Conservation (phyloP, 352 stramenopile genomes). For the Aphanomyces euteiches region DNA sequence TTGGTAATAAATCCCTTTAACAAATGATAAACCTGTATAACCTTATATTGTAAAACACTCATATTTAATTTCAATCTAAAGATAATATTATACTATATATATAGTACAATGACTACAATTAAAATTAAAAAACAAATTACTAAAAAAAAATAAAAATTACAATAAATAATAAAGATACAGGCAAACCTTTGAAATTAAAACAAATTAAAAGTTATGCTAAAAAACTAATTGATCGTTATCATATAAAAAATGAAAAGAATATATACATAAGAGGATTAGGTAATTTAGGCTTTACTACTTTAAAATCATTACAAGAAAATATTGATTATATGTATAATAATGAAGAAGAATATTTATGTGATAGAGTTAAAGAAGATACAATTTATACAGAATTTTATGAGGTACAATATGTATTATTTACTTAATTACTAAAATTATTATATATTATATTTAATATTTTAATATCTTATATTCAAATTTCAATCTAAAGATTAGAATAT, state of each 20-base stretch:
- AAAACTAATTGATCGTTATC: no score
- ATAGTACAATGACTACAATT: no score
- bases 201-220: conserved; percentile 18
- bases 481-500: conserved; percentile 19
- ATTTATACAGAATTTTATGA: conserved; percentile 22
- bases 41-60: no score
- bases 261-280: conserved; percentile 19
- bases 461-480: conserved; percentile 15
- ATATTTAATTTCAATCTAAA: no score
- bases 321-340: conserved; percentile 26
- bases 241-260: conserved; percentile 19
- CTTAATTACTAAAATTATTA: not conserved
- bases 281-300: conserved; percentile 13
- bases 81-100: no score
- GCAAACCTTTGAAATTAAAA: not conserved
- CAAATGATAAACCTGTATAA: no score
- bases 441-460: conserved; percentile 3
- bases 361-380: conserved; percentile 19
- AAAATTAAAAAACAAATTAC: no score
- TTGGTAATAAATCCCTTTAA: no score
- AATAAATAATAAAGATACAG: not conserved
- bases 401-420: no score
- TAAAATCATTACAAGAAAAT: conserved; percentile 17
- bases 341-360: conserved; percentile 10
- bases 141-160: conserved; percentile 5